Base-by-base conservation (phyloP, 495 filamentous ascomycete species). In the Xylaria intraflava region DNA sequence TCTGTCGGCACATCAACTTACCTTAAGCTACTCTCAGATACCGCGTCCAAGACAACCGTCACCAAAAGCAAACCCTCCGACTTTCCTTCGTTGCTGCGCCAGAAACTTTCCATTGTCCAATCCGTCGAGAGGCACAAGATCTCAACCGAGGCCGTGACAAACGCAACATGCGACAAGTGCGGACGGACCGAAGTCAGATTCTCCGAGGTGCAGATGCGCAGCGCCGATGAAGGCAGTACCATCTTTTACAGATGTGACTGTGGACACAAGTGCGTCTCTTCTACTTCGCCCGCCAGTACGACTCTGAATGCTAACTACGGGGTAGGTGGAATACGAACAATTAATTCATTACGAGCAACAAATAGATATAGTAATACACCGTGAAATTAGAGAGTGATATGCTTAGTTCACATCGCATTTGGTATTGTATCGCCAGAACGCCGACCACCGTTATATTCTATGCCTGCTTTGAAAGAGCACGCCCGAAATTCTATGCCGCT, bases 141-240 rank as follows among this genome's bases (percentile, higher is more conserved):
- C 56, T 82, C 87, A 57, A 94, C 84, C 11, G 85, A 88, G 63
- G 76, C 84, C 27, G 85, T 84, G 55, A 68, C 81, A 9, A 74
- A 85, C 59, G 75, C 75, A 51, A 82, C 83, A 19, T 97, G 93
- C 61, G 79, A 83, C 9, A 82, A 87, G 58, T 97, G 92, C 66
- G 90, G 86, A 6, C 78, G 82, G 46, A 83, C 80, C 41, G 87
- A 95, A 62, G 88, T 97, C 69, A 87, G 83, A 64, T 97, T 81
- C 66, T 88, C 85, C 26, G 85, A 88, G 2, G 80, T 89, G 44
- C 94, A 98, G 67, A 72, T 96, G 65, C 81, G 92, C 52, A 84
- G 89, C 74, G 94, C 93, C 4, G 93, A 97, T 69, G 94, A 97
- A 79, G 94, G 94, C 46, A 87, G 83, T 59, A 95, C 90, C 2